phyloP scores from a whole-genome alignment of 208 protist species.

The Trypanosoma melophagium region DNA sequence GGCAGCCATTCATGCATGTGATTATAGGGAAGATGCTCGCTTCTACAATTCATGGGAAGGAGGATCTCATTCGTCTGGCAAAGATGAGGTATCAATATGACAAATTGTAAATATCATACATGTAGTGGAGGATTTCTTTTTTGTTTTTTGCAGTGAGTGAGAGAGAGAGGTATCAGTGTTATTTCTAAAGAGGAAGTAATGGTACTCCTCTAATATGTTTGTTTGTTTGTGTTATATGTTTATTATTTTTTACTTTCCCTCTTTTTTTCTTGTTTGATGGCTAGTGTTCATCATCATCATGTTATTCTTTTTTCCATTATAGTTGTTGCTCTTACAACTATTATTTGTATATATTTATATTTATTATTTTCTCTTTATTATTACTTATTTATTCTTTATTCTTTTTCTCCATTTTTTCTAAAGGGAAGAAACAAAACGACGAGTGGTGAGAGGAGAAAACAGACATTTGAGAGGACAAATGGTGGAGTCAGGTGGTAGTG shows the following conservation, averaged over 20 bases:
- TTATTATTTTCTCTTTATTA: no score
- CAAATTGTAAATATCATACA: constrained; percentile 55
- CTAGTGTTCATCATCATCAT: no score
- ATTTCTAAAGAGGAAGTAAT: background rate
- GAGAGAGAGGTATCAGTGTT: background rate
- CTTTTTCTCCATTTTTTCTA: background rate
- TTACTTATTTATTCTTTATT: no score
- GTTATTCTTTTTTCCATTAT: no score
- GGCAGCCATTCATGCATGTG: constrained; percentile 75
- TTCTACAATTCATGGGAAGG: constrained; percentile 44
- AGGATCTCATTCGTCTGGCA: constrained; percentile 52
- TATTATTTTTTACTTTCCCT: no score
- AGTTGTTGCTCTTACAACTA: no score
- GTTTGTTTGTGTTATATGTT: no score
- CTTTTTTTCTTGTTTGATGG: no score
- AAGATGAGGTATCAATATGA: constrained; percentile 68
- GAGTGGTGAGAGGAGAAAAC: background rate
- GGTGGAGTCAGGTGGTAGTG: background rate
- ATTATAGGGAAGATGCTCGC: constrained; percentile 36
- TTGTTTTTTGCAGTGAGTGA: background rate
- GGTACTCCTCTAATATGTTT: no score
- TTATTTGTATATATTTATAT: no score
- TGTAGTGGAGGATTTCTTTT: no score
- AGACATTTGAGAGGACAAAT: background rate
- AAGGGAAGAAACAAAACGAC: background rate